These are phyloP conservation scores for Melocanna baccifera DNA, from an alignment of 176 grass and related monocot genomes.

Conservation along the genomic window DNA sequence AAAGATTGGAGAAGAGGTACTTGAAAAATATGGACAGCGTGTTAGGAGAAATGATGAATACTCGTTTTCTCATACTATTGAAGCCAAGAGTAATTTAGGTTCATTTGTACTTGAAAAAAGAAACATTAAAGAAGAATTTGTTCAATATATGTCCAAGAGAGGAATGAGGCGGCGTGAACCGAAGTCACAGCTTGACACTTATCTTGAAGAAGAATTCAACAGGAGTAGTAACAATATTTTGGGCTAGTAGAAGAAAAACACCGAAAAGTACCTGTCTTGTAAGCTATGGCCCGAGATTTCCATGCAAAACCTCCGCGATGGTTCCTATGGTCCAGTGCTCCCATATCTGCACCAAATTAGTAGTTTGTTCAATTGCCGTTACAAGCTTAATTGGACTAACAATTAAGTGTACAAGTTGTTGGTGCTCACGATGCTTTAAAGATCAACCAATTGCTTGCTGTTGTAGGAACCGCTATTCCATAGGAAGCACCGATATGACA, in stretches of 20 bases:
- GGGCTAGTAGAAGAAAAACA: background rate
- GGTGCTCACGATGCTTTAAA: no score
- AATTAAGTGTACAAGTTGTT: background rate
- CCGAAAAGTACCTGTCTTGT: background rate
- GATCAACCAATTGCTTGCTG: no score
- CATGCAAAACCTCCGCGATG: no score
- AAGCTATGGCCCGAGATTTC: background rate
- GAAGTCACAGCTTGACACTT: background rate
- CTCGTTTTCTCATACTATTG: background rate
- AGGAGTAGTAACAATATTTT: no score
- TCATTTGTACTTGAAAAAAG: background rate
- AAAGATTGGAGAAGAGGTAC: no score
- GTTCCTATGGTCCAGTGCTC: conserved; percentile 20
- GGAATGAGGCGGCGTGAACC: background rate
- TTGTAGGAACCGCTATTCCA: no score
- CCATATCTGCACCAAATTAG: conserved; percentile 2
- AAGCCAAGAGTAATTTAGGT: background rate
- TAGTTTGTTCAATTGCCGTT: background rate
- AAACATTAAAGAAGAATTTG: background rate
- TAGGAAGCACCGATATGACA: no score
- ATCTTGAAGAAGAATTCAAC: background rate
- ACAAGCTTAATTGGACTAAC: background rate
- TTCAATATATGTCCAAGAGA: background rate
- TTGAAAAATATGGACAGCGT: background rate
- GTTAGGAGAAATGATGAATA: background rate